Evolutionary conservation across 192 early-diverging fungal species (phyloP), one percentile per base, ranked within the genome.

Genomic region (Gaertneriomyces semiglobifer): DNA sequence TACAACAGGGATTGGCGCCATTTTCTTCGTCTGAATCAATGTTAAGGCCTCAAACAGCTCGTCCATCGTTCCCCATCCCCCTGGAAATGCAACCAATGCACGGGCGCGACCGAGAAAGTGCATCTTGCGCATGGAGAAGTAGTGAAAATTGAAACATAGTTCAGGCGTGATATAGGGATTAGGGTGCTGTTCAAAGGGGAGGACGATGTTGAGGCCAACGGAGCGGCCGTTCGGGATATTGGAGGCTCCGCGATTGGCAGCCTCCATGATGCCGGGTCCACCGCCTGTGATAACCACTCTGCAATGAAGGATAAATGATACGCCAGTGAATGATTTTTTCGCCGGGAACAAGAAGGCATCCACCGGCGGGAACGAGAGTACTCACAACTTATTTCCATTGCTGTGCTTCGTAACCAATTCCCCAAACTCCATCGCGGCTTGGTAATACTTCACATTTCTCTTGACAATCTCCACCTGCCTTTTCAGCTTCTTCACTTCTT

Each of bases 81-180:
- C 74, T 47, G 74, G 74, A 39, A 73, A 72, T 14, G 67, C 66
- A 3, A 76, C 70, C 45, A 76, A 60, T 6, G 74, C 74, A 44
- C 66, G 51, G 11, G 70, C 70, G 41, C 74, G 63, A 16, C 56
- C 44, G 7, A 76, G 63, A 43, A 76, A 76, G 44, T 76, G 74
- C 74, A 76, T 76, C 48, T 76, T 76, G 38, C 74, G 69, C 33
- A 76, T 65, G 8, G 74, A 74, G 45, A 74, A 74, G 57, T 74
- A 74, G 50, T 74, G 73, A 44, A 74, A 73, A 54, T 52, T 71
- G 58, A 74, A 74, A 58, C 73, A 74, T 2, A 73, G 62, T 46
- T 74, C 54, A 9, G 74, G 74, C 0, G 69, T 76, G 56, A 76
- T 63, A 47, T 76, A 76, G 9, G 55, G 64, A 53, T 76, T 76